Evolutionary conservation across 768 basidiomycete species (phyloP), one percentile per base, ranked within the genome.

Genomic region (Omphalotus guepiniiformis): DNA sequence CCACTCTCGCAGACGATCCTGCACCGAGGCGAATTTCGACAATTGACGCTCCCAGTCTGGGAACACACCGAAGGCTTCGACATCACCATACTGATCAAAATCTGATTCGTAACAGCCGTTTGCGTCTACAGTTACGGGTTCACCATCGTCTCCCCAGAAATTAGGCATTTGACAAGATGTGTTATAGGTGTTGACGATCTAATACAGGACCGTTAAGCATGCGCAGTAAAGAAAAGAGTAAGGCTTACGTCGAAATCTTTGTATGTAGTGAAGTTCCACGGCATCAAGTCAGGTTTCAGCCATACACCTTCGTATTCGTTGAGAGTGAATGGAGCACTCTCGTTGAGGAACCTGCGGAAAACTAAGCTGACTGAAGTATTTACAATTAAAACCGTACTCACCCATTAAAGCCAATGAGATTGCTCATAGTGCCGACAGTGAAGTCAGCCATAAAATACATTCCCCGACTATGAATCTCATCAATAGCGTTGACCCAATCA

Each of bases 11-110:
- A 95, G 81, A 76, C 93, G 90, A 63, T 96, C 93, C 61, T 96
- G 93, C 2, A 95, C 93, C 47, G 93, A 95, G 29, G 93, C 92
- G 64, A 47, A 47, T 15, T 47, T 47, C 26, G 46, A 47, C 16
- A 47, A 18, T 29, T 47, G 23, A 38, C 46, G 46, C 29, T 47
- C 37, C 46, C 46, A 47, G 28, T 47, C 46, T 9, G 46, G 46
- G 66, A 91, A 88, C 27, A 96, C 93, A 84, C 93, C 93, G 61
- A 95, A 96, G 53, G 93, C 93, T 64, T 96, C 93, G 81, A 92
- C 91, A 68, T 96, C 93, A 53, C 93, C 93, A 56, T 88, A 96
- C 51, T 95, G 93, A 66, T 96, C 93, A 56, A 95, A 94, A 52
- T 93, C 91, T 15, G 89, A 93, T 12, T 67, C 62, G 53, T 83